Conservation (phyloP, 192 early-diverging fungal species). For the Powellomyces hirtus region DNA sequence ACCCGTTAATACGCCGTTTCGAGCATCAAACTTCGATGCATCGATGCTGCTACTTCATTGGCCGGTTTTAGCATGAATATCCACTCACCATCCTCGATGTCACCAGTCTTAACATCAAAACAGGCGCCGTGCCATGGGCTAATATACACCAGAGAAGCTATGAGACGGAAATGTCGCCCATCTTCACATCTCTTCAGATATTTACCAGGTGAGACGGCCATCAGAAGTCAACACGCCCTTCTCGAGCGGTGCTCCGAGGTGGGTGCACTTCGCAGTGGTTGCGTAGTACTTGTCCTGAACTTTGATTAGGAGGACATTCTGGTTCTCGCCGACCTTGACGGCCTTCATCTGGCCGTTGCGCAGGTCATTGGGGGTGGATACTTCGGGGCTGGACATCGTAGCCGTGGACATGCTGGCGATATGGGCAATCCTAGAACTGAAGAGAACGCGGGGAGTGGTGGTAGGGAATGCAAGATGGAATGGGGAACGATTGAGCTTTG, state of each 20-base stretch:
- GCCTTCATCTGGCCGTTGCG: neutral
- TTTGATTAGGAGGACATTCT: conserved; percentile 28
- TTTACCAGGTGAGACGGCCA: conserved; percentile 34
- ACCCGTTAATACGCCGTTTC: too few species aligned
- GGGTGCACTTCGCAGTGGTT: conserved; percentile 36
- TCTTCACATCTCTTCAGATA: too few species aligned
- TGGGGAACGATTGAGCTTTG: too few species aligned
- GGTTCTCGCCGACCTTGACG: neutral
- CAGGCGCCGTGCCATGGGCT: conserved; percentile 49
- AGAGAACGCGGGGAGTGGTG: too few species aligned
- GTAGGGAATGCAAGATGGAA: too few species aligned
- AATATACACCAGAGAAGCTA: too few species aligned
- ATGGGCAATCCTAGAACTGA: too few species aligned
- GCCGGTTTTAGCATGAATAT: too few species aligned
- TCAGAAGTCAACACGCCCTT: conserved; percentile 34
- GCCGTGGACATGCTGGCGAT: neutral
- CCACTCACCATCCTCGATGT: conserved; percentile 51
- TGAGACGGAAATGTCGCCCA: too few species aligned
- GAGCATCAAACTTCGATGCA: too few species aligned
- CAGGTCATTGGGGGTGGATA: neutral
- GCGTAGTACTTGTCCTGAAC: conserved; percentile 28
- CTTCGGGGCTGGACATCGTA: neutral
- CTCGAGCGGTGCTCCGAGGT: conserved; percentile 39
- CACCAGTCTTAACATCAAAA: conserved; percentile 37
- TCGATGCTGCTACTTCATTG: too few species aligned